A percentile compares a stretch with the other conserved stretches of the same genome.
Conservation (phyloP, 495 filamentous ascomycete genomes). For the Hypoxylon perforatum region DNA sequence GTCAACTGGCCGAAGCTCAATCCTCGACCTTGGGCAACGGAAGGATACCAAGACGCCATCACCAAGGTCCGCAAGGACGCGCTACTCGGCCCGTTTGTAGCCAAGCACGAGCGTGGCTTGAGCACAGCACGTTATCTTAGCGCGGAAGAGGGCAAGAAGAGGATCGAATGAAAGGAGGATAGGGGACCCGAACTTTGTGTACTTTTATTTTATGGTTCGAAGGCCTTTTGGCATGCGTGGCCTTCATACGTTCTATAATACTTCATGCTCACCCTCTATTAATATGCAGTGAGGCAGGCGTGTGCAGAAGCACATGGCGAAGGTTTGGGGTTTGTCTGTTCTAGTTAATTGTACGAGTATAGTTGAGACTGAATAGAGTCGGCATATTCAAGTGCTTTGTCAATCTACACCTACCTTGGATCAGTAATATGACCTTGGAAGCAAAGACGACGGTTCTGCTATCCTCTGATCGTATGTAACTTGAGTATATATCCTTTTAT, state of each 20-base stretch:
- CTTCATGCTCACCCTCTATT: background rate
- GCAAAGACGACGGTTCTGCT: too few species aligned
- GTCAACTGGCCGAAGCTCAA: conserved; percentile 98
- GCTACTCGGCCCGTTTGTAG: conserved; percentile 77
- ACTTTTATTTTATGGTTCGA: conserved; percentile 29
- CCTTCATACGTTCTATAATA: conserved; percentile 13
- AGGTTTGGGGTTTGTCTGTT: background rate
- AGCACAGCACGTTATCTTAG: conserved; percentile 82
- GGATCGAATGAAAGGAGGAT: conserved; percentile 73
- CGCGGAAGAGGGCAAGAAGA: conserved; percentile 95
- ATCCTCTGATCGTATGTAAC: too few species aligned
- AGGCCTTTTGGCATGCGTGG: conserved; percentile 7
- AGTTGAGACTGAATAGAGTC: background rate
- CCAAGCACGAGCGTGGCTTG: conserved; percentile 77
- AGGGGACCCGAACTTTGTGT: conserved; percentile 13
- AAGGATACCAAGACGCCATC: conserved; percentile 90
- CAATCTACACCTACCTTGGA: too few species aligned
- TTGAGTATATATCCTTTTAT: too few species aligned
- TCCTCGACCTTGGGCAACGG: conserved; percentile 81
- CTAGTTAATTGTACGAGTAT: background rate
- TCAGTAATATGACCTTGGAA: too few species aligned
- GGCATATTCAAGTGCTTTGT: background rate
- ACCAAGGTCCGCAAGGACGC: conserved; percentile 78
- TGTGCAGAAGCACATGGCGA: background rate
- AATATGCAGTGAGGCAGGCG: background rate